Conservation (phyloP, 2,329 filamentous ascomycete genomes). For the Aspergillus vadensis region DNA sequence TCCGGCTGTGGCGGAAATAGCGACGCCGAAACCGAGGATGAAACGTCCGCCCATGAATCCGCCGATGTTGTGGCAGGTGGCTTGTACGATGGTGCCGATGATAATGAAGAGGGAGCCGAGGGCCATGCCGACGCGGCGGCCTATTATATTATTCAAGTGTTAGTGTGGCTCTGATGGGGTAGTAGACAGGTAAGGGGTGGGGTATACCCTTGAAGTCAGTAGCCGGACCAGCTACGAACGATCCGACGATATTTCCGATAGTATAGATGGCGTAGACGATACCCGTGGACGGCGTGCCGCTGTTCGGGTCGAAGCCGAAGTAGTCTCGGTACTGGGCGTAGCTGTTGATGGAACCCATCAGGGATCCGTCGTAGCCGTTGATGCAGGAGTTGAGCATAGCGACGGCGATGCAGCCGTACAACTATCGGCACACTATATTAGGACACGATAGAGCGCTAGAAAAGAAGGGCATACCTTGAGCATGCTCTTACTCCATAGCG, state of each 20-base stretch:
- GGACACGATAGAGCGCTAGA: neutral
- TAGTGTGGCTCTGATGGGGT: no score
- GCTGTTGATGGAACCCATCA: slow-evolving; percentile 54
- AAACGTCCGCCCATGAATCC: slow-evolving; percentile 36
- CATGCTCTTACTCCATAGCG: slow-evolving; percentile 45
- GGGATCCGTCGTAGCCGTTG: slow-evolving; percentile 53
- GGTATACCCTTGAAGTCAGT: slow-evolving; percentile 41
- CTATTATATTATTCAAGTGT: slow-evolving; percentile 9
- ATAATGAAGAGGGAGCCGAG: slow-evolving; percentile 31
- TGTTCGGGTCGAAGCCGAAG: slow-evolving; percentile 43
- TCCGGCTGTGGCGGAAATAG: slow-evolving; percentile 28
- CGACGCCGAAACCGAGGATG: slow-evolving; percentile 35
- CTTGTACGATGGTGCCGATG: slow-evolving; percentile 32
- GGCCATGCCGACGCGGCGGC: slow-evolving; percentile 32
- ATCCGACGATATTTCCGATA: slow-evolving; percentile 52
- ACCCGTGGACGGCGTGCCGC: slow-evolving; percentile 47
- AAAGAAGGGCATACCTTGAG: slow-evolving; percentile 37
- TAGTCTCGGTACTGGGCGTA: slow-evolving; percentile 49
- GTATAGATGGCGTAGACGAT: slow-evolving; percentile 54
- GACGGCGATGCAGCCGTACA: slow-evolving; percentile 45
- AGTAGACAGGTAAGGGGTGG: neutral
- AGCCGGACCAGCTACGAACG: slow-evolving; percentile 48
- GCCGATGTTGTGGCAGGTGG: slow-evolving; percentile 26
- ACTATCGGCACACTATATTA: slow-evolving; percentile 3
- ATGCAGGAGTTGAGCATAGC: slow-evolving; percentile 50